These are phyloP conservation scores for Aspergillus sp. DNA, from an alignment of 2,329 filamentous ascomycete species.

Conservation along the genomic window DNA sequence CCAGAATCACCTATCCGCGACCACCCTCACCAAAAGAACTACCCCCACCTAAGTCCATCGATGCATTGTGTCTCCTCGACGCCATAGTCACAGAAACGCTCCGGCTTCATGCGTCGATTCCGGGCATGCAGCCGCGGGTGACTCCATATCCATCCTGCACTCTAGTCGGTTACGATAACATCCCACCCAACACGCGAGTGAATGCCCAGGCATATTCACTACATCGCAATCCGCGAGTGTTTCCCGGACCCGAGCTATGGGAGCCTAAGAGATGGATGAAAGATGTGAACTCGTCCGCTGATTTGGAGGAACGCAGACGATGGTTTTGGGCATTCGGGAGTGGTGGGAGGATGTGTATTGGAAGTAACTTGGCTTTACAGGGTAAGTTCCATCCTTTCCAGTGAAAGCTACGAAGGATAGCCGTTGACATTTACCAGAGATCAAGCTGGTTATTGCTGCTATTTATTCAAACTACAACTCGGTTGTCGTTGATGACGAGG, in stretches of 20 bases:
- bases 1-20: slow-evolving; percentile 20
- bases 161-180: slow-evolving; percentile 32
- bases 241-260: slow-evolving; percentile 42
- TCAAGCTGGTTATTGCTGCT: slow-evolving; percentile 61
- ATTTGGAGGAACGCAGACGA: slow-evolving; percentile 37
- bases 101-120: slow-evolving; percentile 54
- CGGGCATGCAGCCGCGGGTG: slow-evolving; percentile 54
- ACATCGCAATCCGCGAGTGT: slow-evolving; percentile 43
- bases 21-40: slow-evolving; percentile 15
- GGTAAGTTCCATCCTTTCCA: slow-evolving; percentile 19
- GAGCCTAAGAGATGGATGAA: slow-evolving; percentile 44
- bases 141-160: slow-evolving; percentile 34
- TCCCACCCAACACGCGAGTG: slow-evolving; percentile 38
- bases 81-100: slow-evolving; percentile 55
- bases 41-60: slow-evolving; percentile 36
- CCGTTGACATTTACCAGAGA: slow-evolving; percentile 43
- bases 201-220: slow-evolving; percentile 45
- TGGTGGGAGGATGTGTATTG: slow-evolving; percentile 44
- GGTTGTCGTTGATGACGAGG: slow-evolving; percentile 52
- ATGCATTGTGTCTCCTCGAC: slow-evolving; percentile 48
- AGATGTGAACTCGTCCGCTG: slow-evolving; percentile 22
- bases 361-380: slow-evolving; percentile 42
- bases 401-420: too few species aligned
- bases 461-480: slow-evolving; percentile 63
- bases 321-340: slow-evolving; percentile 48